phyloP scores from a whole-genome alignment of 2,329 filamentous ascomycete genomes.

The Allantophomopsis cytisporea region DNA sequence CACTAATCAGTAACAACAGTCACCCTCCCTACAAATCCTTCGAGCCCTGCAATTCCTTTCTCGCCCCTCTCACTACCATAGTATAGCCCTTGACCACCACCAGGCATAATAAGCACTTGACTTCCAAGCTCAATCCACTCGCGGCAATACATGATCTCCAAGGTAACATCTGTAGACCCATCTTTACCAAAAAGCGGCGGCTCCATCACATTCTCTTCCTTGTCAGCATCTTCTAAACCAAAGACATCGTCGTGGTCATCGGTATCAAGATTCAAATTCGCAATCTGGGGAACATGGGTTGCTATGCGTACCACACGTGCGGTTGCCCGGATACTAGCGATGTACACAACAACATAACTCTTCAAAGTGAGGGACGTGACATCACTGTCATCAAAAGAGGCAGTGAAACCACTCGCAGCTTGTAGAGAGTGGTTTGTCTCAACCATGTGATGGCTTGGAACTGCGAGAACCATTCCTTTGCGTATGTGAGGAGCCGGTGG shows the following conservation, averaged over 20 bases:
- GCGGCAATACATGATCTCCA: conserved; percentile 54
- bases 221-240: conserved; percentile 33
- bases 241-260: conserved; percentile 37
- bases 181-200: conserved; percentile 22
- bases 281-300: conserved; percentile 11
- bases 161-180: conserved; percentile 35
- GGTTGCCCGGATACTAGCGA: conserved; percentile 73
- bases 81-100: conserved; percentile 45
- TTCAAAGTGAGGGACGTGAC: conserved; percentile 51
- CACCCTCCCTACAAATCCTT: conserved; percentile 60
- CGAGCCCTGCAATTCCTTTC: conserved; percentile 44
- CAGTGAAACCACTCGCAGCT: conserved; percentile 55
- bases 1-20: conserved; percentile 41
- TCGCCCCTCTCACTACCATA: conserved; percentile 39
- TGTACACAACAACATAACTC: conserved; percentile 67
- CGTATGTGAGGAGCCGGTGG: conserved; percentile 31
- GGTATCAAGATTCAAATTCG: conserved; percentile 7
- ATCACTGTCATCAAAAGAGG: conserved; percentile 52
- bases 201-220: conserved; percentile 19
- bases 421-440: conserved; percentile 44
- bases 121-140: conserved; percentile 66
- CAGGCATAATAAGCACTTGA: conserved; percentile 58
- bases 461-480: conserved; percentile 75
- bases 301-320: conserved; percentile 53
- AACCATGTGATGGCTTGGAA: conserved; percentile 43